Evolutionary conservation across 73 alveolate species (phyloP).

Genomic region (Blepharisma japonicum): DNA sequence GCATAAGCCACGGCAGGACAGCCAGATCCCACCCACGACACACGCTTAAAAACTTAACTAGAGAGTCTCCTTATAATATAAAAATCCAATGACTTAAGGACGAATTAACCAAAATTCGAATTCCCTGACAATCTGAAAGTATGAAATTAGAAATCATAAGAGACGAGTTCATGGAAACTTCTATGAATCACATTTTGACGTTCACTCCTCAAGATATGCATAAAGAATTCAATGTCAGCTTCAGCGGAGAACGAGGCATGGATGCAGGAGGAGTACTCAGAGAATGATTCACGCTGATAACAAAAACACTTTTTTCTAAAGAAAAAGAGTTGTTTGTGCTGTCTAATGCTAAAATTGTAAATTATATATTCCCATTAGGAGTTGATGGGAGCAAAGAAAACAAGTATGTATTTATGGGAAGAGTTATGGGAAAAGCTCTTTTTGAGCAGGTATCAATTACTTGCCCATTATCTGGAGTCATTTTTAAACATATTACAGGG

Average conservation of each 20-base stretch:
- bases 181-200: not conserved
- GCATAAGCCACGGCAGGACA: no score
- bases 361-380: not conserved
- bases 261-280: slow-evolving; percentile 61
- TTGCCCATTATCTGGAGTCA: slow-evolving; percentile 39
- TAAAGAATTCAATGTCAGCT: slow-evolving; percentile 40
- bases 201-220: not conserved
- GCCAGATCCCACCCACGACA: no score
- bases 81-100: slow-evolving; percentile 1
- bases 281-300: slow-evolving; percentile 44
- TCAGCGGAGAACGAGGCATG: slow-evolving; percentile 44
- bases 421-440: slow-evolving; percentile 67
- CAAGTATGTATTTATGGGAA: slow-evolving; percentile 57
- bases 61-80: slow-evolving; percentile 4
- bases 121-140: slow-evolving; percentile 4
- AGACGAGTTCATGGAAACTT: not conserved
- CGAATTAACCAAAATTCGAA: not conserved
- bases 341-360: not conserved
- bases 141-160: not conserved
- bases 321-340: not conserved
- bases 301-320: slow-evolving; percentile 32
- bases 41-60: not conserved
- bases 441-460: slow-evolving; percentile 75
- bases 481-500: slow-evolving; percentile 44
- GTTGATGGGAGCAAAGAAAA: not conserved